Evolutionary conservation across 352 stramenopile genomes (phyloP).

Genomic region (Globisporangium megalacanthum): DNA sequence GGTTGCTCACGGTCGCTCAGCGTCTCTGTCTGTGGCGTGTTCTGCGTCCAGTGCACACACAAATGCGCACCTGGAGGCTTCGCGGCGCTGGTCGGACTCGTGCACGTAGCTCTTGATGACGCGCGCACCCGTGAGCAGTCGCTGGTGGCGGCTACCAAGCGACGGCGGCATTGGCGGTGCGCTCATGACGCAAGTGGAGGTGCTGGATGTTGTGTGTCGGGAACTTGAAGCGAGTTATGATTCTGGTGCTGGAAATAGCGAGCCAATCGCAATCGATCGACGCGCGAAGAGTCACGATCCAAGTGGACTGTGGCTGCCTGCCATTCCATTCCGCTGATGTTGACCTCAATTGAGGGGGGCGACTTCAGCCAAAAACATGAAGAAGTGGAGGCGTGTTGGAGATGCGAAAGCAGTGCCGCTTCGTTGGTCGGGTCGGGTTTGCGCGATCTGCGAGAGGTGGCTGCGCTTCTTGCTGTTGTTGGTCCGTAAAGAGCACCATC

Average conservation of each 20-base stretch:
- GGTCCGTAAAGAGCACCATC: neutral
- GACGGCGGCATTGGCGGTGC: neutral
- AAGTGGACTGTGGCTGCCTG: neutral
- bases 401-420: too few relatives aligned
- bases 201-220: neutral
- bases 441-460: neutral
- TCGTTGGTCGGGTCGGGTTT: neutral
- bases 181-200: neutral
- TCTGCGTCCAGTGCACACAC: neutral
- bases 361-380: too few relatives aligned
- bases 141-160: slow-evolving; percentile 9
- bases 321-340: neutral
- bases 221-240: neutral
- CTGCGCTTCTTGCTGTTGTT: slow-evolving; percentile 1
- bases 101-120: slow-evolving; percentile 52
- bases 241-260: neutral
- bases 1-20: neutral
- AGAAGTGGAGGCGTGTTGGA: neutral
- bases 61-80: slow-evolving; percentile 24
- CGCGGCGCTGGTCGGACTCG: slow-evolving; percentile 30
- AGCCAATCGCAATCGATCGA: neutral
- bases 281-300: neutral
- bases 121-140: slow-evolving; percentile 18
- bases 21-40: too few relatives aligned
- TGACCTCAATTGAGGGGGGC: too few relatives aligned